Conservation (phyloP, 23 red algal genomes). For the Gracilaria vermiculophylla region DNA sequence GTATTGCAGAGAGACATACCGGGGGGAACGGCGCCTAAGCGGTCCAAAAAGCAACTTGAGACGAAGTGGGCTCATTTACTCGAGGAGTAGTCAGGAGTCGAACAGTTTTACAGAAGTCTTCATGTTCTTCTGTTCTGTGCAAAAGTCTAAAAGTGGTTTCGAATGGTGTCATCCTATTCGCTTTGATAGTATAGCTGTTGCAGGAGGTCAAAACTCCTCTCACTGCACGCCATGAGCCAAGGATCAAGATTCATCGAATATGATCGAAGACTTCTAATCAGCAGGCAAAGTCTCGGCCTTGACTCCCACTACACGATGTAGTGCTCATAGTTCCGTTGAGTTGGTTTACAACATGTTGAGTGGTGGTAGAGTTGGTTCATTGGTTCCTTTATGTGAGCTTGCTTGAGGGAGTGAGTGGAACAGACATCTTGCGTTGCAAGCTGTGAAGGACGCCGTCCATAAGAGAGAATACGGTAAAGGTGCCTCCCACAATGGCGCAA, state of each 20-base stretch:
- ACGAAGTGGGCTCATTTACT: constrained; percentile 64
- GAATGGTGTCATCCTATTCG: neutral
- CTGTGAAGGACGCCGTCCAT: constrained; percentile 67
- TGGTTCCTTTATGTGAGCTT: constrained; percentile 49
- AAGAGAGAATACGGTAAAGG: constrained; percentile 55
- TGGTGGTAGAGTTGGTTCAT: neutral
- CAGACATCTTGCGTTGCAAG: constrained; percentile 35
- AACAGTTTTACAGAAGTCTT: neutral
- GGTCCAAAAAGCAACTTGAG: constrained; percentile 66
- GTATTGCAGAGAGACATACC: constrained; percentile 73
- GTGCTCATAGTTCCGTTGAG: neutral
- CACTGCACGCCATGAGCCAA: neutral
- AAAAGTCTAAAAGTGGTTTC: neutral
- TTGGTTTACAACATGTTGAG: neutral
- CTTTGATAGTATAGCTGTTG: neutral
- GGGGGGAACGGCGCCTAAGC: constrained; percentile 91
- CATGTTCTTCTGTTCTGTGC: neutral
- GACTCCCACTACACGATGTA: too few species aligned
- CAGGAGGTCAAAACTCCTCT: neutral
- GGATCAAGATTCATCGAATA: neutral
- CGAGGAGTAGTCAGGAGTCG: neutral
- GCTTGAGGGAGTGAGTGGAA: constrained; percentile 50
- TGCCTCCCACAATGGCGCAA: constrained; percentile 74
- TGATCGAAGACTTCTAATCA: neutral
- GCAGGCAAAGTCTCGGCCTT: too few species aligned